Conservation (phyloP, 2,329 filamentous ascomycete genomes). For the Corinectria fuckeliana region DNA sequence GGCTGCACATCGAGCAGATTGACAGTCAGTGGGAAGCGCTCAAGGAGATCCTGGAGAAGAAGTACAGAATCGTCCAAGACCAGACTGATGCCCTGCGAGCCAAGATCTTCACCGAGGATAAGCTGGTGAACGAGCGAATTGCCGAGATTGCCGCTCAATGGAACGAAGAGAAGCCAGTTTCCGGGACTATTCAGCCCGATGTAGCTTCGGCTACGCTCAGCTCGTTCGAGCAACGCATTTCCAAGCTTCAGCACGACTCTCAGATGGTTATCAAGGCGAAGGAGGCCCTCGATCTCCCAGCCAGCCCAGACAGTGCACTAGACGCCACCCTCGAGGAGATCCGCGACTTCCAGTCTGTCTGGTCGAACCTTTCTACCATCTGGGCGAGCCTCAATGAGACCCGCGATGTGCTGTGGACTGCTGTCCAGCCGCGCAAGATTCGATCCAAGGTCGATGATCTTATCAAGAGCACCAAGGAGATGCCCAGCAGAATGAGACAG, state of each 20-base stretch:
- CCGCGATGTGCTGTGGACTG: constrained; percentile 91
- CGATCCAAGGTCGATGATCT: constrained; percentile 87
- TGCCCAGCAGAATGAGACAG: constrained; percentile 98
- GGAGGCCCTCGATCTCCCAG: constrained; percentile 89
- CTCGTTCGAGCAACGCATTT: constrained; percentile 84
- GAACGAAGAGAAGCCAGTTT: constrained; percentile 97
- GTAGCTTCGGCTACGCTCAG: constrained; percentile 83
- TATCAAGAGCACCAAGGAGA: constrained; percentile 98
- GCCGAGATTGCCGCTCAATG: constrained; percentile 83
- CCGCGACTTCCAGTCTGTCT: constrained; percentile 98
- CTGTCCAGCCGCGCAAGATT: constrained; percentile 92
- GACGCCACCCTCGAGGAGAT: constrained; percentile 92
- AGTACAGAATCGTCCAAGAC: constrained; percentile 94
- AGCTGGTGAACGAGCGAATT: constrained; percentile 88
- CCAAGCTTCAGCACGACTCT: constrained; percentile 82
- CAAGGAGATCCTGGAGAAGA: constrained; percentile 89
- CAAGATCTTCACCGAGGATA: constrained; percentile 94
- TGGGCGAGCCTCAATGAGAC: constrained; percentile 97
- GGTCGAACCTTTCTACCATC: constrained; percentile 93
- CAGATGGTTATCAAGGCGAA: constrained; percentile 97
- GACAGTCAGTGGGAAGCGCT: constrained; percentile 95
- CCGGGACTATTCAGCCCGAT: constrained; percentile 89
- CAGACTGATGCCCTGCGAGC: constrained; percentile 94
- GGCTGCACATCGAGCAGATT: constrained; percentile 95
- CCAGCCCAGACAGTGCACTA: constrained; percentile 80